phyloP scores from a whole-genome alignment of 108 stramenopile genomes.

The Conticribra guillardii region DNA sequence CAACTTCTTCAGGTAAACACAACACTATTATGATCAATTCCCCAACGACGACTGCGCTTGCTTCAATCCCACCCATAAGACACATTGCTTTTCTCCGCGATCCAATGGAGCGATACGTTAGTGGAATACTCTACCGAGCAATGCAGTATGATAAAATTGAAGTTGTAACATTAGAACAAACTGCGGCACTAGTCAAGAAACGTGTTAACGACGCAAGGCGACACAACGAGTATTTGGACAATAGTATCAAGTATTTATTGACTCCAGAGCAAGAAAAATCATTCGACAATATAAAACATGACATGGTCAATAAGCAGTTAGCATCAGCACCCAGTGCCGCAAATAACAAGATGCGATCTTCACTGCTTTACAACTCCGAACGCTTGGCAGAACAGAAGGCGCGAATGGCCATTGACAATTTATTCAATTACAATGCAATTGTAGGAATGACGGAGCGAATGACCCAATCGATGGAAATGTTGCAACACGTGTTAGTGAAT shows the following conservation, averaged over 20 bases:
- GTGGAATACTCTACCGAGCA: slow-evolving; percentile 41
- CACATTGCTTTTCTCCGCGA: slow-evolving; percentile 59
- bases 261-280: slow-evolving; percentile 49
- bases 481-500: slow-evolving; percentile 44
- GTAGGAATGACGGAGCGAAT: slow-evolving; percentile 62
- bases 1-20: neutral
- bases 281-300: slow-evolving; percentile 6
- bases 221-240: slow-evolving; percentile 26
- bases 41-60: too few relatives aligned
- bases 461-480: slow-evolving; percentile 50
- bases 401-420: slow-evolving; percentile 35
- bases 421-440: slow-evolving; percentile 55
- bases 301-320: slow-evolving; percentile 1
- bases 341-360: neutral
- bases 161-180: slow-evolving; percentile 3
- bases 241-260: slow-evolving; percentile 48
- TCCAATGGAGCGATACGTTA: slow-evolving; percentile 52
- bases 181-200: slow-evolving; percentile 21
- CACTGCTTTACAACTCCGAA: neutral
- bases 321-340: neutral
- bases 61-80: slow-evolving; percentile 11
- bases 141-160: neutral
- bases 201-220: slow-evolving; percentile 10
- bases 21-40: too few relatives aligned
- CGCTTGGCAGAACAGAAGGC: slow-evolving; percentile 22